These are phyloP conservation scores for Zizania palustris DNA, from an alignment of 202 grass and related monocot species.

Conservation along the genomic window DNA sequence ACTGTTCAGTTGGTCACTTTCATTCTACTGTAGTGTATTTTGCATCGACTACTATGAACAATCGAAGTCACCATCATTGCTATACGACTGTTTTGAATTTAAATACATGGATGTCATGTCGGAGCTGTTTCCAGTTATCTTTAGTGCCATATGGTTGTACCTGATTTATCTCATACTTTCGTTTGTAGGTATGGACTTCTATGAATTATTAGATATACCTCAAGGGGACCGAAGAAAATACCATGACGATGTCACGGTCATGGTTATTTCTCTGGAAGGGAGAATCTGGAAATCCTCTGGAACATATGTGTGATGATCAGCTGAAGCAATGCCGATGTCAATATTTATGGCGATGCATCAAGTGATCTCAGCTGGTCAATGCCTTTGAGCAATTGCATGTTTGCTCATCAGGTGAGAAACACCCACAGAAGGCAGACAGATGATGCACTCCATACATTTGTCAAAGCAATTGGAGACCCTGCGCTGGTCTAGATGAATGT, in stretches of 20 bases:
- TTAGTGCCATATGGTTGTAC: conserved; percentile 13
- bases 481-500: conserved; percentile 44
- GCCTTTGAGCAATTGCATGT: conserved; percentile 36
- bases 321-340: conserved; percentile 19
- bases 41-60: not conserved
- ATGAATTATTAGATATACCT: conserved; percentile 89
- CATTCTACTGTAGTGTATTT: not conserved
- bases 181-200: conserved; percentile 82
- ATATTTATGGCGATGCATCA: conserved; percentile 42
- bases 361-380: conserved; percentile 31
- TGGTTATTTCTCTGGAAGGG: conserved; percentile 93
- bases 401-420: conserved; percentile 37
- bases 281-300: conserved; percentile 94
- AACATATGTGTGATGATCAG: conserved; percentile 63
- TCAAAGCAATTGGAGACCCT: conserved; percentile 40
- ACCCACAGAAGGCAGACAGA: conserved; percentile 4
- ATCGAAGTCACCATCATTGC: not conserved
- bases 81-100: not conserved
- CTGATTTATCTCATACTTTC: conserved; percentile 8
- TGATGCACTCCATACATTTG: conserved; percentile 32
- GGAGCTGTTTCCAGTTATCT: not conserved
- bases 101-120: not conserved
- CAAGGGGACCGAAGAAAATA: conserved; percentile 95
- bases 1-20: conserved; percentile 18
- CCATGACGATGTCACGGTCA: conserved; percentile 92